Conservation (phyloP, 371 early-diverging fungal species). For the Rhizopus arrhizus region DNA sequence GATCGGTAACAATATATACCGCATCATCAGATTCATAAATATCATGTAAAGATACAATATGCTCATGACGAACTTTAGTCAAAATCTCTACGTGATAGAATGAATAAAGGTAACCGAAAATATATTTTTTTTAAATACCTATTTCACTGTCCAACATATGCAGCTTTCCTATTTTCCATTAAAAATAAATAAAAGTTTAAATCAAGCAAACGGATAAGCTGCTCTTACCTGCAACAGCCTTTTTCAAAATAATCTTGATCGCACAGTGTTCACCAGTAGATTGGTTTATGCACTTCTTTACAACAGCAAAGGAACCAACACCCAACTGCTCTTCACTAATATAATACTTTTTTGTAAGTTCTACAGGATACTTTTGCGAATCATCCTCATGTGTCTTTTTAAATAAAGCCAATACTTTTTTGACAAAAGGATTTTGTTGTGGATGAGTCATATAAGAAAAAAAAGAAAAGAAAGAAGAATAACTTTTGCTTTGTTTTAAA, state of each 20-base stretch:
- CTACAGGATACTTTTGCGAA: constrained; percentile 38
- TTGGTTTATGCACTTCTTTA: constrained; percentile 64
- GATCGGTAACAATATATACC: constrained; percentile 80
- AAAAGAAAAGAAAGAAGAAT: background rate
- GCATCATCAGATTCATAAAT: constrained; percentile 75
- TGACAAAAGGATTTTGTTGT: constrained; percentile 34
- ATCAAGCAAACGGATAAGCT: background rate
- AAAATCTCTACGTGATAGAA: constrained; percentile 54
- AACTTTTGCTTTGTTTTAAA: background rate
- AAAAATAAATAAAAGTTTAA: background rate
- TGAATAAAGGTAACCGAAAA: background rate
- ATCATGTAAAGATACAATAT: constrained; percentile 79
- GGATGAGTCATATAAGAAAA: constrained; percentile 6
- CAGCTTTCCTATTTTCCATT: constrained; percentile 58
- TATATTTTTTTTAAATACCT: constrained; percentile 22
- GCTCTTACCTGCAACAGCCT: constrained; percentile 50
- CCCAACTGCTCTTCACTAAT: constrained; percentile 53
- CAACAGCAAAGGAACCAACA: constrained; percentile 82
- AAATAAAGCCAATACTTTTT: constrained; percentile 41
- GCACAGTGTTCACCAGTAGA: constrained; percentile 65
- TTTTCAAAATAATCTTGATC: constrained; percentile 81
- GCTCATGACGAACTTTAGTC: constrained; percentile 71
- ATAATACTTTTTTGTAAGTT: constrained; percentile 42
- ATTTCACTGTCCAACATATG: constrained; percentile 84
- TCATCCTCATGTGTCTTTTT: constrained; percentile 44